Evolutionary conservation across 345 rosid genomes (phyloP), one percentile per base, ranked within the genome.

Genomic region (Rhodamnia argentea): DNA sequence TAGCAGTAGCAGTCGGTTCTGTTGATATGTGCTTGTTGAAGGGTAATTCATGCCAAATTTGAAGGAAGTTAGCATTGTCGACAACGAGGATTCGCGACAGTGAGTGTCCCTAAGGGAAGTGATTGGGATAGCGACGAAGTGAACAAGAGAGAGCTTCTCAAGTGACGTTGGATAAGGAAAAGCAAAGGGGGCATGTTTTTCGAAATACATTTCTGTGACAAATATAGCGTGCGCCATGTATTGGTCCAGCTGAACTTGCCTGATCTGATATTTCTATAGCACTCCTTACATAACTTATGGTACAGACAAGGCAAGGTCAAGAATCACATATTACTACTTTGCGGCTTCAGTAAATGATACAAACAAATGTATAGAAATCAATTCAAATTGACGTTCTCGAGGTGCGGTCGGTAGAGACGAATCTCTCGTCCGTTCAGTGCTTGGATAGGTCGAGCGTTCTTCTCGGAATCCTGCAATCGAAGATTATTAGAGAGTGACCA

Each of bases 391-490:
- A 58, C 62, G 15, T 58, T 58, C 29, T 26, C 13, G 6, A 13
- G 14, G 62, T 12, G 29, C 6, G 14, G 15, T 58, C 20, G 9
- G 24, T 24, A 57, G 83, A 86, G 83, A 32, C n/a, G 29, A 26
- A 89, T 53, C 64, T 81, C 54, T 84, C 95, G 56, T 18, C 44
- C 23, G 57, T 94, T 86, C 12, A 89, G 88, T 13, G 90, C 86
- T 56, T 94, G 94, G 64, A 91, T 57, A 20, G 95, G 95, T 55
- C 93, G 88, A 84, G 92, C 92, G 87, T 93, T 94, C 83, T 75
- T 23, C 84, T 91, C 89, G 8, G 95, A 91, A 84, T 88, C 84
- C 96, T 94, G 92, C 86, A 87, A 85, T 70, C 20, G 4, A 75
- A 83, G 44, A 10, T 26, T 58, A 58, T 58, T 58, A 58, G 27